These are phyloP conservation scores for Phytophthora crassamura DNA, from an alignment of 352 stramenopile genomes.

Conservation along the genomic window DNA sequence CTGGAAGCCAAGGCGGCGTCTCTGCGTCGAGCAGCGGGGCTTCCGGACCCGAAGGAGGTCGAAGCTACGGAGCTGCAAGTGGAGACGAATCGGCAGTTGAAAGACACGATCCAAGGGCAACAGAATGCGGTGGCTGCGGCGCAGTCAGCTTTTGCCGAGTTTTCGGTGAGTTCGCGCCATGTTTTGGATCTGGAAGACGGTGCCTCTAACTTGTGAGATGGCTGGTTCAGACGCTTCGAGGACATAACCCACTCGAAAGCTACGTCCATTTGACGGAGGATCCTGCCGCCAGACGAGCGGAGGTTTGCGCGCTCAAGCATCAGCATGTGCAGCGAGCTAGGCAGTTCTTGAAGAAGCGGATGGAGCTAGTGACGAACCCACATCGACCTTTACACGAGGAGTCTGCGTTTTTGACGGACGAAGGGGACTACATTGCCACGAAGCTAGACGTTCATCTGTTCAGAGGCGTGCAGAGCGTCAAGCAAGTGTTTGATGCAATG, in stretches of 20 bases:
- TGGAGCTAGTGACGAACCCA: slow-evolving; percentile 32
- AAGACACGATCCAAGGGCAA: slow-evolving; percentile 29
- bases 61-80: slow-evolving; percentile 24
- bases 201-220: neutral
- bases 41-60: slow-evolving; percentile 38
- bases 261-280: slow-evolving; percentile 37
- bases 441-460: slow-evolving; percentile 61
- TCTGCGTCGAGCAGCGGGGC: slow-evolving; percentile 37
- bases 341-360: slow-evolving; percentile 38
- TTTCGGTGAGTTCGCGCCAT: slow-evolving; percentile 29
- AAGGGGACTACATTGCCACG: slow-evolving; percentile 40
- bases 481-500: slow-evolving; percentile 51
- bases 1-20: slow-evolving; percentile 37
- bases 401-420: slow-evolving; percentile 41
- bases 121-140: slow-evolving; percentile 28
- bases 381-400: slow-evolving; percentile 40
- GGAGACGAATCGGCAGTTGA: slow-evolving; percentile 30
- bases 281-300: slow-evolving; percentile 19
- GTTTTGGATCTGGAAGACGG: neutral
- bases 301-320: slow-evolving; percentile 41
- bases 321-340: slow-evolving; percentile 39
- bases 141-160: slow-evolving; percentile 38
- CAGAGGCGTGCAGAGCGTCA: slow-evolving; percentile 32
- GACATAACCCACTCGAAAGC: slow-evolving; percentile 33
- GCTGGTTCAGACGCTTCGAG: slow-evolving; percentile 21